Conservation (phyloP, 108 stramenopile genomes). For the Skeletonema grethae region DNA sequence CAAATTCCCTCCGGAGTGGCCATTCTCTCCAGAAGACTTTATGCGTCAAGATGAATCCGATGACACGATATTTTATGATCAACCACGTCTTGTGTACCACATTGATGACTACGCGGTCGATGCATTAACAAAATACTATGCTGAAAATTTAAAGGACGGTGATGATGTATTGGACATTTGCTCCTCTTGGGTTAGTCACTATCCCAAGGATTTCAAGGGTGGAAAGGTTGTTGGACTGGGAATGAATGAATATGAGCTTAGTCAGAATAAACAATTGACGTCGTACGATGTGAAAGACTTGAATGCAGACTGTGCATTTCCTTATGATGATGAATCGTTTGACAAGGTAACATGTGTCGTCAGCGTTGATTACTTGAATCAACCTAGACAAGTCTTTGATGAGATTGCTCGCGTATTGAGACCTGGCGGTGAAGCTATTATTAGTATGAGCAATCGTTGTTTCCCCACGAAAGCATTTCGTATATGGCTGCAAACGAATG, state of each 20-base stretch:
- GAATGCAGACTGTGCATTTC: slow-evolving; percentile 85
- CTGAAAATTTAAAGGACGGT: slow-evolving; percentile 69
- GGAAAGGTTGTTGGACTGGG: slow-evolving; percentile 84
- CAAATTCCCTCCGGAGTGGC: slow-evolving; percentile 83
- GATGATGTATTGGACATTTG: slow-evolving; percentile 95
- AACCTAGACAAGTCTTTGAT: slow-evolving; percentile 76
- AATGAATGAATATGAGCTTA: slow-evolving; percentile 93
- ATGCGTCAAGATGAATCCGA: slow-evolving; percentile 69
- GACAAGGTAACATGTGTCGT: slow-evolving; percentile 95
- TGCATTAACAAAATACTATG: slow-evolving; percentile 83
- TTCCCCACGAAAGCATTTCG: slow-evolving; percentile 86
- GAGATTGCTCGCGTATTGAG: slow-evolving; percentile 90
- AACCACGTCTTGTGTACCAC: slow-evolving; percentile 77
- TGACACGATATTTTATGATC: slow-evolving; percentile 77
- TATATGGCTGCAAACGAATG: slow-evolving; percentile 86
- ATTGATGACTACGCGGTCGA: slow-evolving; percentile 83
- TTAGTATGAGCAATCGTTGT: slow-evolving; percentile 92
- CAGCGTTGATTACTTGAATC: slow-evolving; percentile 89
- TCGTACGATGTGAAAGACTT: slow-evolving; percentile 90
- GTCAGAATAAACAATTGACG: slow-evolving; percentile 82
- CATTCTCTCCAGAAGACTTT: slow-evolving; percentile 76
- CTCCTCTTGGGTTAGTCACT: slow-evolving; percentile 91
- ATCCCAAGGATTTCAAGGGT: slow-evolving; percentile 76
- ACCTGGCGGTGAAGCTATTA: slow-evolving; percentile 86
- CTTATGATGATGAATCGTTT: slow-evolving; percentile 86